A percentile compares a stretch with the other conserved stretches of the same genome.
These are phyloP conservation scores for Metschnikowia lachancei DNA, from an alignment of 805 yeast species.

Conservation along the genomic window DNA sequence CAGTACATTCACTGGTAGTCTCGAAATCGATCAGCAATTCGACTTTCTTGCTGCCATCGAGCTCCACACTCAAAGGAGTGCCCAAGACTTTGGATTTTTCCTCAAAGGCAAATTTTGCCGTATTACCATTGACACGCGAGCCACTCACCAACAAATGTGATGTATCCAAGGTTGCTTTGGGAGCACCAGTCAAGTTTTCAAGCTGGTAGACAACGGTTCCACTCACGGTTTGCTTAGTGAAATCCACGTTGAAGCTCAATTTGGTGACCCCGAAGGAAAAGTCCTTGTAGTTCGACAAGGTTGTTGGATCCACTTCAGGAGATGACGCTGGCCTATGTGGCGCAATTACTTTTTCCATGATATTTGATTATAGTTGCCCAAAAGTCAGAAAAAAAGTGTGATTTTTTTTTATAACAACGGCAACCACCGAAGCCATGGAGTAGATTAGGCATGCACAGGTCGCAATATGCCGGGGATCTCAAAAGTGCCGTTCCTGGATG, in stretches of 20 bases:
- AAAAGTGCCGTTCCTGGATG: constrained; percentile 4
- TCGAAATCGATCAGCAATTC: constrained; percentile 49
- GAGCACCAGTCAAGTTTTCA: constrained; percentile 22
- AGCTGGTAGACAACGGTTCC: constrained; percentile 58
- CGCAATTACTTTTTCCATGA: constrained; percentile 13
- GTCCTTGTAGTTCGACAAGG: constrained; percentile 65
- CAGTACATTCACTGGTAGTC: constrained; percentile 77
- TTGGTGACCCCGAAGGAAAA: constrained; percentile 53
- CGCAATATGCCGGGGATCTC: constrained; percentile 7
- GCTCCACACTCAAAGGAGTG: constrained; percentile 45
- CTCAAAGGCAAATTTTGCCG: constrained; percentile 32
- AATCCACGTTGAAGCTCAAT: constrained; percentile 53
- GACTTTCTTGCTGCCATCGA: constrained; percentile 15
- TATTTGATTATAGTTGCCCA: background rate
- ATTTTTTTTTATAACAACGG: background rate
- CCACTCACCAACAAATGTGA: constrained; percentile 52
- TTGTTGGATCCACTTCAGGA: constrained; percentile 58
- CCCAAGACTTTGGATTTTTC: constrained; percentile 57
- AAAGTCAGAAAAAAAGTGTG: background rate
- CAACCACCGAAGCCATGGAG: background rate
- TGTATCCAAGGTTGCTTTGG: constrained; percentile 60
- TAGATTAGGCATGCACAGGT: background rate
- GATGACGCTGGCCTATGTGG: constrained; percentile 17
- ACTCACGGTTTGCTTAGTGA: constrained; percentile 47
- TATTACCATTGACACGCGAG: constrained; percentile 43